A percentile compares a stretch with the other conserved stretches of the same genome.
phyloP scores from a whole-genome alignment of 768 basidiomycete genomes.

The Tremella fuciformis region DNA sequence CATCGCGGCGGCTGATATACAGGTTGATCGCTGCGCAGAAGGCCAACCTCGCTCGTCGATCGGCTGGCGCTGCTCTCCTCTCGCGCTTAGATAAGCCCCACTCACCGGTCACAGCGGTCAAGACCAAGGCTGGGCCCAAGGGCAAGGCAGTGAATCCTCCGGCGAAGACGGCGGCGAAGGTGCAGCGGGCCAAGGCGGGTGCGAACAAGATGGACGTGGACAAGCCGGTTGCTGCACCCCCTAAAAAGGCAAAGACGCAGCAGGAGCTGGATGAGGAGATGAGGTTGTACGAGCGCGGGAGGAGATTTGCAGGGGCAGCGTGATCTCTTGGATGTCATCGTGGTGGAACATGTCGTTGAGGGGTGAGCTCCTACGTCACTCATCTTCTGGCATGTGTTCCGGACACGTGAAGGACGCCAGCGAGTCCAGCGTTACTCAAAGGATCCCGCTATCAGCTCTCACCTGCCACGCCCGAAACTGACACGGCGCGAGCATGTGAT shows the following conservation, averaged over 20 bases:
- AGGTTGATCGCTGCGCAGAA: conserved; percentile 33
- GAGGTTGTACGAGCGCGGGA: conserved; percentile 32
- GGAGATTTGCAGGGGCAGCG: conserved; percentile 28
- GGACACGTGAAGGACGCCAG: no score
- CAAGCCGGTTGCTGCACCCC: conserved; percentile 9
- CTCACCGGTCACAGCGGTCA: neutral
- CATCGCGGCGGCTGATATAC: neutral
- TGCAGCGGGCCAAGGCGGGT: conserved; percentile 33
- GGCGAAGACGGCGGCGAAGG: conserved; percentile 19
- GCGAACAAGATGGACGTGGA: conserved; percentile 36
- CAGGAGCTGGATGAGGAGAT: conserved; percentile 47
- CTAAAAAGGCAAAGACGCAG: conserved; percentile 32
- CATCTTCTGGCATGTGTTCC: no score
- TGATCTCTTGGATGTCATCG: no score
- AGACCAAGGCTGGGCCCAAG: conserved; percentile 11
- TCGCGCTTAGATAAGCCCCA: conserved; percentile 25
- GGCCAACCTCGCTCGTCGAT: conserved; percentile 28
- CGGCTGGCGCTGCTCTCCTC: conserved; percentile 28
- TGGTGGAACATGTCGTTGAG: no score
- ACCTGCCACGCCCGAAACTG: no score
- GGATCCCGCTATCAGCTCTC: no score
- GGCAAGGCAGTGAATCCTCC: conserved; percentile 13
- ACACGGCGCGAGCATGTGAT: no score
- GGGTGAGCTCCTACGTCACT: no score
- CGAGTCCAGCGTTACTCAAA: no score